Evolutionary conservation across 768 basidiomycete species (phyloP).

Genomic region (Tulasnella sp.): DNA sequence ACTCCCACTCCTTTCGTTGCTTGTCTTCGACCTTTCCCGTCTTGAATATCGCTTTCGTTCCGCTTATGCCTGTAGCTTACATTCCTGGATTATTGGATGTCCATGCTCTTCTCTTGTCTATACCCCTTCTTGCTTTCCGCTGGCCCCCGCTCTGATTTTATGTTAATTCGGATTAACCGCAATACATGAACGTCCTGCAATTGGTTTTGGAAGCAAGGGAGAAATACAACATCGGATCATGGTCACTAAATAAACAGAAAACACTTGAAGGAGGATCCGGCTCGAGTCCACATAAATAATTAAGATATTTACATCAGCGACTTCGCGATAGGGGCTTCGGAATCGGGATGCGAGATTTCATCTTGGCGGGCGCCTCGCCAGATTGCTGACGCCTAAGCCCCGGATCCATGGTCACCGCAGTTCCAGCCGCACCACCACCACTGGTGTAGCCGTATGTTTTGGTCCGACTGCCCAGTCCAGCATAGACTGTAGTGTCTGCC

Average conservation of each 20-base stretch:
- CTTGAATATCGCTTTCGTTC: background rate
- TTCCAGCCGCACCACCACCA: slow-evolving; percentile 5
- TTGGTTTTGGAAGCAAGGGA: background rate
- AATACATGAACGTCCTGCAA: background rate
- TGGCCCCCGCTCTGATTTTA: background rate
- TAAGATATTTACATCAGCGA: background rate
- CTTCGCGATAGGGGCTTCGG: background rate
- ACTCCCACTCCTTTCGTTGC: background rate
- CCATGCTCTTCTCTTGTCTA: background rate
- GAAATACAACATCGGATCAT: background rate
- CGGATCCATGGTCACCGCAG: background rate
- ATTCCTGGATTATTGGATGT: background rate
- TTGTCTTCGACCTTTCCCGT: background rate
- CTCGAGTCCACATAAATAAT: background rate
- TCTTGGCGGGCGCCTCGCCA: background rate
- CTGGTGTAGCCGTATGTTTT: background rate
- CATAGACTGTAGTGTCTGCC: background rate
- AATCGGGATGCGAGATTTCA: slow-evolving; percentile 2
- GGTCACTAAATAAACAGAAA: background rate
- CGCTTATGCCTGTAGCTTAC: background rate
- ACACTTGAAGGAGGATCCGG: background rate
- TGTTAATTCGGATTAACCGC: background rate
- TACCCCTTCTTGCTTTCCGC: background rate
- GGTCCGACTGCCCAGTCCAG: slow-evolving; percentile 1
- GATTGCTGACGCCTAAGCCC: background rate